These are phyloP conservation scores for Irpex sp. DNA, from an alignment of 1,284 basidiomycete genomes.

Conservation along the genomic window DNA sequence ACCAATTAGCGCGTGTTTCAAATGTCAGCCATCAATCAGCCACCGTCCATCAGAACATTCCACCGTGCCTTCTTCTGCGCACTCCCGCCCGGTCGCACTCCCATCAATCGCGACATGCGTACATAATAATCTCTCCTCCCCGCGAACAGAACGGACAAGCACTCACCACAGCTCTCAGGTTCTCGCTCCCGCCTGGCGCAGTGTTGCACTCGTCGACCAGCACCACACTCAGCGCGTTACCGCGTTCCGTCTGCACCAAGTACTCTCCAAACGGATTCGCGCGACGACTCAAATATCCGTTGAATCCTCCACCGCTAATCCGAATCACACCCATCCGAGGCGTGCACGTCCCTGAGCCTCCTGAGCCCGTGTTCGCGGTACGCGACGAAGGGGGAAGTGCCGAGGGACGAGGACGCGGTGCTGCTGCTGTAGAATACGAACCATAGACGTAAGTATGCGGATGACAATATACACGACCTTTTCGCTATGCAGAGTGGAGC, in stretches of 20 bases:
- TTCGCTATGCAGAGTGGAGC: too few species aligned
- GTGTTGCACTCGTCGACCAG: background rate
- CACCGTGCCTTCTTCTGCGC: background rate
- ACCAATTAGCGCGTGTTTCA: background rate
- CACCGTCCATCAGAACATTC: background rate
- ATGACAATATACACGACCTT: background rate
- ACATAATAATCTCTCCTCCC: background rate
- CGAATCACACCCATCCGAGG: background rate
- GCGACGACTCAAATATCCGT: background rate
- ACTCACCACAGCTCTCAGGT: background rate
- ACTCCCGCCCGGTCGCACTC: background rate
- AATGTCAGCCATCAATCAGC: background rate
- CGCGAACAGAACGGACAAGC: background rate
- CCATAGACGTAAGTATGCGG: background rate
- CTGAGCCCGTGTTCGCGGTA: background rate
- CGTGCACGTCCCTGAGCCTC: background rate
- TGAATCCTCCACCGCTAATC: background rate
- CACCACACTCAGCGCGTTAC: background rate
- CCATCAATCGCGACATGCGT: too few species aligned
- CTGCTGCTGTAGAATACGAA: background rate
- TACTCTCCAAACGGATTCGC: background rate
- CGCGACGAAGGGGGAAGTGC: background rate
- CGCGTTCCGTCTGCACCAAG: background rate
- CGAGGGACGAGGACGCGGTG: background rate
- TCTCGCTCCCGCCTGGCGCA: background rate